Percentiles rank a stretch among this genome's conserved stretches.
Conservation (phyloP, 108 stramenopile species). For the Epithemia pelagica region DNA sequence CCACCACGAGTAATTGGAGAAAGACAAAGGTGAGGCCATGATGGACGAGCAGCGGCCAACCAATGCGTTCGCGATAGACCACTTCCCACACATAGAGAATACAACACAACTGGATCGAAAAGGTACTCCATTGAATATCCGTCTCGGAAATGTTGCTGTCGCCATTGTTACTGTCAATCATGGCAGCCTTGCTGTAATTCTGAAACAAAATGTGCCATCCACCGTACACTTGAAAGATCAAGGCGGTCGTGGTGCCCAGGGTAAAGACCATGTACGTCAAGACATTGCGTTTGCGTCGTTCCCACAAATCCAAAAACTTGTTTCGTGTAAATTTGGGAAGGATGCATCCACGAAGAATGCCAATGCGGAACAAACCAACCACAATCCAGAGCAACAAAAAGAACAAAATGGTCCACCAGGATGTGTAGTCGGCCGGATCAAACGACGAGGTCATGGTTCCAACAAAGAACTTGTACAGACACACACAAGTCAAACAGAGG, state of each 20-base stretch:
- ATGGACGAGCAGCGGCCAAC: conserved; percentile 9
- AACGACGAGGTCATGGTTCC: too few species aligned
- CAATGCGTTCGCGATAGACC: conserved; percentile 8
- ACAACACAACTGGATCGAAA: conserved; percentile 1
- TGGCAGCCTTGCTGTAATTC: neutral
- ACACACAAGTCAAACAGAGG: too few species aligned
- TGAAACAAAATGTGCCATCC: conserved; percentile 6
- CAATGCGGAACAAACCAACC: neutral
- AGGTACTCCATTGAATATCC: neutral
- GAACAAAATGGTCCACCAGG: conserved; percentile 1
- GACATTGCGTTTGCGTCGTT: neutral
- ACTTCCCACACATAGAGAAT: conserved; percentile 14
- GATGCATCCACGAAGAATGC: neutral
- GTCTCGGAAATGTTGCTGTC: neutral
- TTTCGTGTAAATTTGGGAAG: neutral
- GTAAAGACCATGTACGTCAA: conserved; percentile 5
- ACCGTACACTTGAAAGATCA: conserved; percentile 5
- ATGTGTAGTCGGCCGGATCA: conserved; percentile 6
- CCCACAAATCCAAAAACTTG: neutral
- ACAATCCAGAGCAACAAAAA: neutral
- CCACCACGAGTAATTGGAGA: neutral
- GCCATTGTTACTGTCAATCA: neutral
- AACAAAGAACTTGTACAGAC: too few species aligned
- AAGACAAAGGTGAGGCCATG: conserved; percentile 6
- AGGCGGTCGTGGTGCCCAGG: neutral